Evolutionary conservation across 257 asterid species (phyloP).

Genomic region (Solanum neorickii): DNA sequence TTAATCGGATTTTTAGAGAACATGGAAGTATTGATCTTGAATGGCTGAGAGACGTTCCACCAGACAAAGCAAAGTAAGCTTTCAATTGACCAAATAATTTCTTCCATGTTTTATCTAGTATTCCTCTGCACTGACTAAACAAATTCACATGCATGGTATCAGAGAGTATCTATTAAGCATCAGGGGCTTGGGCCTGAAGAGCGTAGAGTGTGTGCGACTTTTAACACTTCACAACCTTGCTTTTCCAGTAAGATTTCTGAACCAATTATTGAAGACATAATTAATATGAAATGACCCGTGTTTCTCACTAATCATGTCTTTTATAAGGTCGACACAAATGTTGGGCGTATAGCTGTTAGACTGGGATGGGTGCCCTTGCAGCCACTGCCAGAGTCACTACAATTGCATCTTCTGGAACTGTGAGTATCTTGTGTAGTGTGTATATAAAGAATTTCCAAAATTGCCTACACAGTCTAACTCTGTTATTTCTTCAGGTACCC

Average conservation of each 20-base stretch:
- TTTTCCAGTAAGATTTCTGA: slow-evolving; percentile 72
- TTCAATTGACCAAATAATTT: background rate
- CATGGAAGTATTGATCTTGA: slow-evolving; percentile 89
- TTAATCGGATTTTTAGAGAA: slow-evolving; percentile 68
- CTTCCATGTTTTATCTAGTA: background rate
- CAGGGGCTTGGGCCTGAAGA: slow-evolving; percentile 90
- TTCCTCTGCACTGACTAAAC: background rate
- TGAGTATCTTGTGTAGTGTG: slow-evolving; percentile 27
- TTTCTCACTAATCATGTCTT: slow-evolving; percentile 4
- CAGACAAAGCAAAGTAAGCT: slow-evolving; percentile 89
- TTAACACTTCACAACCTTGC: slow-evolving; percentile 98
- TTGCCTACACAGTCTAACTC: background rate
- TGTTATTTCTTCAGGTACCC: slow-evolving; percentile 29
- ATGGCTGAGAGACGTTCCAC: slow-evolving; percentile 93
- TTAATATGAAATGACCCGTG: background rate
- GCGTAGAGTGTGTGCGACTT: slow-evolving; percentile 96
- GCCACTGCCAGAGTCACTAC: slow-evolving; percentile 95
- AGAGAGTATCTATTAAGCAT: slow-evolving; percentile 91
- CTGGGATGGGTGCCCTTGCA: slow-evolving; percentile 99
- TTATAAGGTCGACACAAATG: slow-evolving; percentile 87
- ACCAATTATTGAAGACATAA: background rate
- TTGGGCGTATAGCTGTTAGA: slow-evolving; percentile 97
- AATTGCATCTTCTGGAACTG: slow-evolving; percentile 92
- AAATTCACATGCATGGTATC: slow-evolving; percentile 10
- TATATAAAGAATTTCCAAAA: background rate